Evolutionary conservation across 2,329 filamentous ascomycete species (phyloP).

Genomic region (Cercospora brassicicola): DNA sequence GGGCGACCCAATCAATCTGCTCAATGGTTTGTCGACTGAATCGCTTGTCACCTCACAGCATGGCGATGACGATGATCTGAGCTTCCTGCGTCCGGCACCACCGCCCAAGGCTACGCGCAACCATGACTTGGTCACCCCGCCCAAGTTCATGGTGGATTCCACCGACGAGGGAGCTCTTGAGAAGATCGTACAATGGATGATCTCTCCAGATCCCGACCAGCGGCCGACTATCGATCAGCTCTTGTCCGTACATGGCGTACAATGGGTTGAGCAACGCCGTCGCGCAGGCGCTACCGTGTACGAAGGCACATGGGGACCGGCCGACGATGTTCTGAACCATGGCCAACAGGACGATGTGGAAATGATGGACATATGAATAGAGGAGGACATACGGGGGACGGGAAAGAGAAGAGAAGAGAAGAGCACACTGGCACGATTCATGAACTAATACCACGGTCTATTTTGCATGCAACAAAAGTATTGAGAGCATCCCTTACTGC

Average conservation of each 20-base stretch:
- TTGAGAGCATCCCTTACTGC: slow-evolving; percentile 14
- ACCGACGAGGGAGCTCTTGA: slow-evolving; percentile 75
- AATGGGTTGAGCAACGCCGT: slow-evolving; percentile 75
- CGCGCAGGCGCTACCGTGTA: slow-evolving; percentile 90
- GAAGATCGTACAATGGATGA: slow-evolving; percentile 83
- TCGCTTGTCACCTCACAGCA: slow-evolving; percentile 31
- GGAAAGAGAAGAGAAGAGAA: not conserved
- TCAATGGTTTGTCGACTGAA: slow-evolving; percentile 35
- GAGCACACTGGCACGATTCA: not conserved
- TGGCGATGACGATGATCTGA: slow-evolving; percentile 43
- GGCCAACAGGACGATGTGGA: slow-evolving; percentile 52
- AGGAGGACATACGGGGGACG: not conserved
- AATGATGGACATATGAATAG: slow-evolving; percentile 57
- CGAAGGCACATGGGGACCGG: slow-evolving; percentile 92
- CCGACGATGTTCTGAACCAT: slow-evolving; percentile 60
- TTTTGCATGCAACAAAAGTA: not conserved
- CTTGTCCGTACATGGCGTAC: slow-evolving; percentile 69
- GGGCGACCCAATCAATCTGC: slow-evolving; percentile 57
- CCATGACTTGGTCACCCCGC: slow-evolving; percentile 66
- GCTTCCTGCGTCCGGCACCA: slow-evolving; percentile 39
- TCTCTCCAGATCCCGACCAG: slow-evolving; percentile 68
- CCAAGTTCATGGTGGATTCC: slow-evolving; percentile 83
- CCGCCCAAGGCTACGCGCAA: slow-evolving; percentile 35
- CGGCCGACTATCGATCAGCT: slow-evolving; percentile 76
- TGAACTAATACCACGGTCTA: not conserved